Evolutionary conservation across 192 early-diverging fungal species (phyloP), one percentile per base, ranked within the genome.

Genomic region (Backusella tuberculispora): DNA sequence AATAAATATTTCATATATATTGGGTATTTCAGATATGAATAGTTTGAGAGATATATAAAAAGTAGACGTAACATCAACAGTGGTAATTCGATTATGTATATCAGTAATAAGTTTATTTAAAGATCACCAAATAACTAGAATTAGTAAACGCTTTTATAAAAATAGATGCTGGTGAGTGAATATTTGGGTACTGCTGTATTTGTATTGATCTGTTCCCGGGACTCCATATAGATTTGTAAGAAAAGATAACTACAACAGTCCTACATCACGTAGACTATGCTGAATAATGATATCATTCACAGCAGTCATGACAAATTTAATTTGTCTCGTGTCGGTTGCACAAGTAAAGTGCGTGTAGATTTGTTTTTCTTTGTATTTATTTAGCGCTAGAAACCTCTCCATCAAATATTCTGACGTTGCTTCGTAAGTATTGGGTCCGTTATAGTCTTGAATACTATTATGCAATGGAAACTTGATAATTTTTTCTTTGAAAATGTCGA

Each of bases 401-500:
- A 92, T 78, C 60, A 94, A 88, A 71, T 94, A 94, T 71, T 90
- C 90, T 37, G 87, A 93, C 2, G 92, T 90, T 9, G 81, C 82
- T 26, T 93, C 92, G 63, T 86, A 91, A 77, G 93, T 86, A 69
- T 88, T 85, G 50, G 90, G 91, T 63, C 92, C 92, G 50, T 82
- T 38, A 80, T 90, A 98, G 77, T 98, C 95, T 0, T 92, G 90
- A 88, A 97, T 96, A 81, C 91, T 96, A 68, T 94, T 91, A 42
- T 83, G 74, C 88, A 98, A 88, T 17, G 95, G 94, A 13, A 90
- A 92, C 44, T 84, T 83, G 40, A 87, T 86, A 60, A 98, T 84
- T 85, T 98, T 98, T 75, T 94, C 92, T 74, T 90, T 92, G 90
- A 98, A 97, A 43, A 95, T 88, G 86, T 98, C 96, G 74, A 96